Evolutionary conservation across 164 flowering plant genomes (phyloP).

Genomic region (Magnolia officinalis): DNA sequence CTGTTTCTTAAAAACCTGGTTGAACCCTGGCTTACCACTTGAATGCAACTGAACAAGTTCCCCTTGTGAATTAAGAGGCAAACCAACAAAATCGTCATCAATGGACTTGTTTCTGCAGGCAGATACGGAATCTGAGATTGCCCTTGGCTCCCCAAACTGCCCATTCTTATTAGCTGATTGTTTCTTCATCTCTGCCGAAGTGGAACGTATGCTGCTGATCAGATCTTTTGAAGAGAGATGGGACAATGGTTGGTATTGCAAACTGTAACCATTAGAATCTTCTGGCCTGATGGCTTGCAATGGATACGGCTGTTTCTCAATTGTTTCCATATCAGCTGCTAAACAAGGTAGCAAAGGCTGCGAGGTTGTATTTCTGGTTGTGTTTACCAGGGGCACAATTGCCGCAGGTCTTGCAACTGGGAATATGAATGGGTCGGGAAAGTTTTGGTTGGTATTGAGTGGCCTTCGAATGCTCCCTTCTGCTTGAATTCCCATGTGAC

Average conservation of each 20-base stretch:
- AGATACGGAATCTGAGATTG: constrained; percentile 1
- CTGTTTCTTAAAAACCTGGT: constrained; percentile 21
- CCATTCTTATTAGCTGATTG: constrained; percentile 8
- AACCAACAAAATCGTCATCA: constrained; percentile 38
- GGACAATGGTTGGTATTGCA: constrained; percentile 20
- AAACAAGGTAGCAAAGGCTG: constrained; percentile 24
- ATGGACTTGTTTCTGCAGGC: constrained; percentile 18
- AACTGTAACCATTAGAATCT: constrained; percentile 8
- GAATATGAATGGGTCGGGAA: constrained; percentile 21
- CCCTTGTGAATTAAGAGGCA: constrained; percentile 71
- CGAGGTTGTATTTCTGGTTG: constrained; percentile 8
- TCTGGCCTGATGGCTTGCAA: constrained; percentile 9
- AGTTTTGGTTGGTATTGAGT: constrained; percentile 11
- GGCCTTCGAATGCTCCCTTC: constrained; percentile 13
- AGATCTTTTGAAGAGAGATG: constrained; percentile 26
- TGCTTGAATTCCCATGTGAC: constrained; percentile 13
- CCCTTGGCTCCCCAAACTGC: constrained; percentile 9
- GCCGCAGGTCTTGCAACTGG: constrained; percentile 18
- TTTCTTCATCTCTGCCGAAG: constrained; percentile 26
- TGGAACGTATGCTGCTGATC: constrained; percentile 18
- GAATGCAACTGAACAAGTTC: constrained; percentile 43
- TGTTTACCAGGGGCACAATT: constrained; percentile 12
- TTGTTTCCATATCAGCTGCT: constrained; percentile 14
- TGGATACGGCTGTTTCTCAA: constrained; percentile 16
- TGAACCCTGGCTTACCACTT: constrained; percentile 24